Evolutionary conservation across 371 early-diverging fungal species (phyloP), one percentile per base, ranked within the genome.

Genomic region (Circinella minor): DNA sequence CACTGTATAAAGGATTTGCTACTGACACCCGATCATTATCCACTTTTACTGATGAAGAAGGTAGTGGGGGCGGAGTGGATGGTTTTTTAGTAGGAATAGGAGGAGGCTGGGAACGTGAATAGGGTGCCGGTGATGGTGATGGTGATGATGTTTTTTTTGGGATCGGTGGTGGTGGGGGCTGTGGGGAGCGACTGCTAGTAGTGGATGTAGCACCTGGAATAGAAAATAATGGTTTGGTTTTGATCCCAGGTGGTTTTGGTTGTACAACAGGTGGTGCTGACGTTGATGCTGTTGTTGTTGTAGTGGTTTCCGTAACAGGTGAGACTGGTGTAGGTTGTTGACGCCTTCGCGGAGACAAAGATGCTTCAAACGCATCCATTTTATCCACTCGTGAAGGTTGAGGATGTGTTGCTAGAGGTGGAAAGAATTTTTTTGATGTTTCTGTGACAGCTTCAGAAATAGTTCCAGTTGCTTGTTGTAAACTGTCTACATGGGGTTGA

Each of bases 301-400:
- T 60, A 11, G 62, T 13, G 18, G 39, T 20, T 27, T 8, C 60
- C 14, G 55, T 59, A 15, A 51, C 55, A 11, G 62, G 36, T 14
- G 55, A 15, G 11, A 18, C 55, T 8, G 54, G 15, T 17, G 15
- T 36, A 14, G 38, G 20, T 61, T 43, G 71, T 62, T 51, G 51
- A 13, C 51, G 51, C 51, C 48, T 67, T 66, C 64, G 39, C 60
- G 64, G 59, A 18, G 55, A 15, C 51, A 74, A 51, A 34, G 74
- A 68, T 11, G 73, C 71, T 67, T 76, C 76, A 70, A 76, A 76
- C 0, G 77, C 73, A 64, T 71, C 76, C 27, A 17, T 61, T 11
- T 59, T 17, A 55, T 34, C 65, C 3, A 27, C 49, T 36, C 54
- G 62, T 18, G 6, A 9, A 9, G 63, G 15, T 11, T 47, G 46